Base-by-base conservation (phyloP, 2,329 filamentous ascomycete species). In the Aspergillus unguis region DNA sequence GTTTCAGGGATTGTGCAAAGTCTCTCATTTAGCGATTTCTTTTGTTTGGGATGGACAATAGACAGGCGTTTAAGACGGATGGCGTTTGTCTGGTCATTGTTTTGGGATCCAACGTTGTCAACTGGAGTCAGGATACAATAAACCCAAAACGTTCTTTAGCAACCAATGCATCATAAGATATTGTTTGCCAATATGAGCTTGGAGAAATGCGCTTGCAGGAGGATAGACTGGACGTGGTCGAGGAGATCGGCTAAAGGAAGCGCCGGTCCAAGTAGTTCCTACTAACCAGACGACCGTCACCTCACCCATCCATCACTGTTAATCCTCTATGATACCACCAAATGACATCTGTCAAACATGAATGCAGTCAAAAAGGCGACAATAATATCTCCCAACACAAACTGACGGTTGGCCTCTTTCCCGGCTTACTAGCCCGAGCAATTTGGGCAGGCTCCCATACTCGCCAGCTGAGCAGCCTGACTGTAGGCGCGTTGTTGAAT, bases 371-470 rank as follows among this genome's bases (percentile, higher is more conserved):
- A 43, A 25, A 26, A 49, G 47, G 38, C 38, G 38, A 43, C 29
- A 43, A 9, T 17, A 17, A 17, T 17, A 17, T 17, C 17, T 17
- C 17, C 17, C 17, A 17, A 17, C 17, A 17, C 17, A 17, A 17
- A 17, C 17, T 17, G 17, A 17, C 17, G 17, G 17, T 17, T 17
- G 17, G 17, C 17, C 17, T 17, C 17, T 17, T 17, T 17, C 17
- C 17, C 17, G 33, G 31, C 37, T 29, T 29, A n/a, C 28, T 7
- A 27, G 36, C 35, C 10, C 9, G 9, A 17, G 10, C 6, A 5
- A 27, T 32, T 43, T 40, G 36, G 40, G 46, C 47, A 53, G 47
- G 46, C 44, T 45, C 46, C 36, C 50, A 47, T 37, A 37, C 28
- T 17, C 17, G 17, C 17, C 17, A 17, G 23, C 27, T 5, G 8